These are phyloP conservation scores for Trametes versicolor DNA, from an alignment of 1,284 basidiomycete genomes.

Conservation along the genomic window DNA sequence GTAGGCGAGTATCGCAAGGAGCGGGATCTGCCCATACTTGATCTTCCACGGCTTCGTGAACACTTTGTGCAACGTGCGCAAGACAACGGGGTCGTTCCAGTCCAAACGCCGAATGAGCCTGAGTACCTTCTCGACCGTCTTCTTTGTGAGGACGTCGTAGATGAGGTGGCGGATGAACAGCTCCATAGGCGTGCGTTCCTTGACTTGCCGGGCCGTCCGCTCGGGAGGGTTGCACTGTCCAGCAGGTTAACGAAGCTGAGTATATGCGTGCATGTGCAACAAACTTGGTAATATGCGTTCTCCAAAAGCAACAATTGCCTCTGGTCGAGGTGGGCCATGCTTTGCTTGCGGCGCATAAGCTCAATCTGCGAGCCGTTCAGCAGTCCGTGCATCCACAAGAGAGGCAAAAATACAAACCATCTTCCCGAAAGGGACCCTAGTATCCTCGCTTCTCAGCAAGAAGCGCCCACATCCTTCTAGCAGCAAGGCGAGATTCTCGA, in stretches of 20 bases:
- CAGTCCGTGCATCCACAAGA: not conserved
- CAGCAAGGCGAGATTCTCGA: constrained; percentile 93
- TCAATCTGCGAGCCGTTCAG: constrained; percentile 70
- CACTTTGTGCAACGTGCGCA: constrained; percentile 71
- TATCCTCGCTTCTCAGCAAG: constrained; percentile 89
- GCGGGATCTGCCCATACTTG: constrained; percentile 89
- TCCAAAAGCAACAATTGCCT: constrained; percentile 91
- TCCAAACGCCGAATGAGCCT: constrained; percentile 93
- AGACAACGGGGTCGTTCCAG: constrained; percentile 84
- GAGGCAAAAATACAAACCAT: constrained; percentile 62
- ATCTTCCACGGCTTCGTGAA: constrained; percentile 98
- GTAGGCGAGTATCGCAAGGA: constrained; percentile 94
- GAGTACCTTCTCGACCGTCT: constrained; percentile 92
- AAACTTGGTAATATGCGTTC: constrained; percentile 97
- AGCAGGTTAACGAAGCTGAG: not conserved
- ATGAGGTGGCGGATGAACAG: constrained; percentile 94
- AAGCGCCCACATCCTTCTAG: constrained; percentile 96
- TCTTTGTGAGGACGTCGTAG: constrained; percentile 90
- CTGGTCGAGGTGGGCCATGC: constrained; percentile 91
- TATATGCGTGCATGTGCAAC: constrained; percentile 29
- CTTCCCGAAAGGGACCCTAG: constrained; percentile 83
- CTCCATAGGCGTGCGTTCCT: constrained; percentile 89
- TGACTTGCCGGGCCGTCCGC: constrained; percentile 85
- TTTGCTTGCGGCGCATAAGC: constrained; percentile 94
- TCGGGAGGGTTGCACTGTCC: constrained; percentile 95